Evolutionary conservation across 164 flowering plant species (phyloP).

Genomic region (Piper betle): DNA sequence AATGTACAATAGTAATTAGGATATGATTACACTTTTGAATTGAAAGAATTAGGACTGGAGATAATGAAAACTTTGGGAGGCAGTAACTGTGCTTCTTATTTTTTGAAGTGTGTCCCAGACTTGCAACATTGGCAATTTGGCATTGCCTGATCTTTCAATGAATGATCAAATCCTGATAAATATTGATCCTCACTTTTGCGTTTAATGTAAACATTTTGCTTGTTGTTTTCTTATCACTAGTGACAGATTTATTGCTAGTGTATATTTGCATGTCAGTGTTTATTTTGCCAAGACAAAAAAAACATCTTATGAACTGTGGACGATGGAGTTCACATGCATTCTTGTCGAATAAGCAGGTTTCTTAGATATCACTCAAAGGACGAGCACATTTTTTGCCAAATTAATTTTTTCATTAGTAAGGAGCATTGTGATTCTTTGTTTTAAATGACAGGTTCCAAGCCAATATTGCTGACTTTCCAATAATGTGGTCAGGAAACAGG

Average conservation of each 20-base stretch:
- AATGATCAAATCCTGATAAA: too few relatives aligned
- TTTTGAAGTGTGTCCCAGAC: not conserved
- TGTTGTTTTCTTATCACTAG: too few relatives aligned
- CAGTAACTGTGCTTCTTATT: not conserved
- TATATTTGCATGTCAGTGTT: too few relatives aligned
- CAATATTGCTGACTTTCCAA: constrained; percentile 78
- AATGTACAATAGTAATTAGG: not conserved
- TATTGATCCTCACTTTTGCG: too few relatives aligned
- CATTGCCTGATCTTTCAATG: too few relatives aligned
- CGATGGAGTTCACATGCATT: not conserved
- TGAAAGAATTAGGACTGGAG: not conserved
- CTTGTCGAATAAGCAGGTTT: not conserved
- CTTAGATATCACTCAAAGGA: not conserved
- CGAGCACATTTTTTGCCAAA: not conserved
- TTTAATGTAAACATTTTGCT: too few relatives aligned
- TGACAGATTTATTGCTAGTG: not conserved
- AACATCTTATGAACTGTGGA: not conserved
- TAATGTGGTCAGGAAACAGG: constrained; percentile 82
- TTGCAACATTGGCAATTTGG: too few relatives aligned
- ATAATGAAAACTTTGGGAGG: not conserved
- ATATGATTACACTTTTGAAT: too few relatives aligned
- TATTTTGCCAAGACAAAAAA: not conserved
- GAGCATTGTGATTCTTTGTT: constrained; percentile 43
- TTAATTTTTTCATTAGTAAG: constrained; percentile 7
- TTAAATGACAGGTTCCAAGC: constrained; percentile 48